These are phyloP conservation scores for Trichocladium uniseriatum DNA, from an alignment of 495 filamentous ascomycete species.

Conservation along the genomic window DNA sequence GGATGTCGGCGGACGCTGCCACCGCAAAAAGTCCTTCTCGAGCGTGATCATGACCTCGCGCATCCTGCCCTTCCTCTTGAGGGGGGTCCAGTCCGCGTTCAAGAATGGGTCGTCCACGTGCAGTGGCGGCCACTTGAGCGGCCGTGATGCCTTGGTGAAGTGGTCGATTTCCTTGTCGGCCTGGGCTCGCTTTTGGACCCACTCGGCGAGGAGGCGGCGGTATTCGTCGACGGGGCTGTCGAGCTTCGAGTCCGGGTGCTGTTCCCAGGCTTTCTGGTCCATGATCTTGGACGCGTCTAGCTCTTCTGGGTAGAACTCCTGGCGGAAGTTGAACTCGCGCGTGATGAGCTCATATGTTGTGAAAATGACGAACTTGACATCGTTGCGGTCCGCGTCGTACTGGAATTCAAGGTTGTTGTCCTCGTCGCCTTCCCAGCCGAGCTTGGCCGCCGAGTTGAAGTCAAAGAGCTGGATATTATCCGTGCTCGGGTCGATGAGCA, in stretches of 20 bases:
- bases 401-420: not conserved
- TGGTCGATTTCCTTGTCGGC: not conserved
- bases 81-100: not conserved
- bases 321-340: not conserved
- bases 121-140: not conserved
- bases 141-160: not conserved
- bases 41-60: not conserved
- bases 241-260: not conserved
- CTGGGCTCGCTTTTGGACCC: not conserved
- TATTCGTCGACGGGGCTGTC: not conserved
- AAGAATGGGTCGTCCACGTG: not conserved
- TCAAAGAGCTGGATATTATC: not conserved
- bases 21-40: not conserved
- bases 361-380: not conserved
- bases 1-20: not conserved
- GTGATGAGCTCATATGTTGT: not conserved
- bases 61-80: not conserved
- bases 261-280: not conserved
- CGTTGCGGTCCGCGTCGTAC: not conserved
- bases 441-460: not conserved
- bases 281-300: not conserved
- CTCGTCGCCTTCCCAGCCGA: not conserved
- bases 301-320: not conserved
- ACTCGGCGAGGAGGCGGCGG: not conserved
- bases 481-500: constrained; percentile 1